Conservation (phyloP, 306 rosid genomes). For the Herpetospermum pedunculosum region DNA sequence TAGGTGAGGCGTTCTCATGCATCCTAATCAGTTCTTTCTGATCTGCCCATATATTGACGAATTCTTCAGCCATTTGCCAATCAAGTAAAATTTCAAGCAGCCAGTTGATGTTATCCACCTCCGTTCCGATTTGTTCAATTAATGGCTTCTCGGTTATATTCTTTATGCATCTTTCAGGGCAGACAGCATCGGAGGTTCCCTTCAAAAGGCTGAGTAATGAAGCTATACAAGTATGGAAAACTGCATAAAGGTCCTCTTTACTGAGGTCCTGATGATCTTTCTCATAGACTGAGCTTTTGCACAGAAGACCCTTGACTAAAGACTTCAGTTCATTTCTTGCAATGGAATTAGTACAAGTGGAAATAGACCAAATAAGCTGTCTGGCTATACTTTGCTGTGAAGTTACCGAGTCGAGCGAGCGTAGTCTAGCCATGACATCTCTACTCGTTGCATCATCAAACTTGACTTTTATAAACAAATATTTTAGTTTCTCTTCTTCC, state of each 20-base stretch:
- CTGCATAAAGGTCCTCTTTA: constrained; percentile 55
- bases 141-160: constrained; percentile 33
- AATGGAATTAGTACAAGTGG: constrained; percentile 44
- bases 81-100: constrained; percentile 72
- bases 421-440: constrained; percentile 65
- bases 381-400: constrained; percentile 38
- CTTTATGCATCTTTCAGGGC: constrained; percentile 23
- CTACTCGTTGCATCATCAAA: constrained; percentile 62
- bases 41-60: constrained; percentile 64
- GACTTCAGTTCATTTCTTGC: constrained; percentile 71
- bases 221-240: constrained; percentile 45
- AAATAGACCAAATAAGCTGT: constrained; percentile 59
- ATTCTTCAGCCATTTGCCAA: constrained; percentile 70
- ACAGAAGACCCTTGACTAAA: constrained; percentile 65
- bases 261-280: constrained; percentile 49
- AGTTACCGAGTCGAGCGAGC: constrained; percentile 28
- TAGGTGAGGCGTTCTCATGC: constrained; percentile 55
- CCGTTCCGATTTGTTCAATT: constrained; percentile 49
- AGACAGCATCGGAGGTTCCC: constrained; percentile 29
- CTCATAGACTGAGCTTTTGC: constrained; percentile 77
- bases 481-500: constrained; percentile 72
- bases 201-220: constrained; percentile 43
- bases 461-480: constrained; percentile 50
- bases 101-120: constrained; percentile 83
- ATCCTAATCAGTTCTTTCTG: constrained; percentile 51